Evolutionary conservation across 345 rosid species (phyloP), one percentile per base, ranked within the genome.

Genomic region (Cardiospermum halicacabum): DNA sequence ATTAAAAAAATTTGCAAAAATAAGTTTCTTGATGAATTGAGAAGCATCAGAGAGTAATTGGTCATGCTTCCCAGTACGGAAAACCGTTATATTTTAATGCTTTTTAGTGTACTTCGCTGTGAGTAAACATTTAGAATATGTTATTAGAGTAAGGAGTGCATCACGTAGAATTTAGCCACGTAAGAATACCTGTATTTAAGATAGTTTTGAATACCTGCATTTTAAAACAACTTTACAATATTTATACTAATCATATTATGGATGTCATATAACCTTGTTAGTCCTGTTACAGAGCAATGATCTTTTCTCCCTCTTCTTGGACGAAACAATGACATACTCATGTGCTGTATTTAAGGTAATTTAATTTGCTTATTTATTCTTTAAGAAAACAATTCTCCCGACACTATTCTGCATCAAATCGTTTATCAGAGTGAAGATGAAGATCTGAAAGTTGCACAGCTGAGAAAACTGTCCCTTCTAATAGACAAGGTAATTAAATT

Each of bases 241-340:
- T 43, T 18, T 18, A 43, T 15, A 43, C 71, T 71, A 5, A 65
- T 34, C 26, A 36, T 12, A 39, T n/a, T n/a, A n/a, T n/a, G n/a
- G n/a, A n/a, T n/a, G n/a, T n/a, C n/a, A n/a, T n/a, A n/a, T n/a
- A n/a, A n/a, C 28, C 49, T 60, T 51, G 24, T 62, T 62, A 25
- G 25, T 22, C 58, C 45, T 55, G 31, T 61, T 40, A 16, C 70
- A 93, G 99, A 88, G 97, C 71, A 94, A 93, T 25, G 89, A 90
- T 25, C 76, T 88, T 48, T 93, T 94, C 37, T 73, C 89, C 18
- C 49, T 86, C 22, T 88, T 94, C 82, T 60, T 90, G 82, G 95
- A 85, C 53, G 91, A 94, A 75, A 80, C 92, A 32, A 88, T 94
- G 99, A 72, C 87, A 43, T 94, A 94, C 73, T 90, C 97, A 15